These are phyloP conservation scores for Lentinula sp. DNA, from an alignment of 768 basidiomycete species.

Conservation along the genomic window DNA sequence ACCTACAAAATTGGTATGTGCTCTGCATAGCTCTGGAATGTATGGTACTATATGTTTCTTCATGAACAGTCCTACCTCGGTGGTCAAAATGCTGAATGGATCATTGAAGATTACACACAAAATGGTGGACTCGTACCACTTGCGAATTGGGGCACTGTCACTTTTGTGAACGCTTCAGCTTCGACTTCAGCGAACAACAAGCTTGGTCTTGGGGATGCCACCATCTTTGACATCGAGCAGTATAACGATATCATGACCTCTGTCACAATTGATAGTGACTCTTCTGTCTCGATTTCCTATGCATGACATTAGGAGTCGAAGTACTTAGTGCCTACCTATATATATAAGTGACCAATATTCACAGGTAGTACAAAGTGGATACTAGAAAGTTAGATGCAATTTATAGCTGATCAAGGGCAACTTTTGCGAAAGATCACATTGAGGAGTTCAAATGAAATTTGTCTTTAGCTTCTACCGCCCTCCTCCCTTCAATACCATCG, in stretches of 20 bases:
- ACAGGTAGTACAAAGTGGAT: no score
- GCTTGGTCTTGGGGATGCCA: slow-evolving; percentile 6
- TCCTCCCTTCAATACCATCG: no score
- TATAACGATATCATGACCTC: background rate
- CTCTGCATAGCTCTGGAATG: slow-evolving; percentile 1
- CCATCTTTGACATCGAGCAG: slow-evolving; percentile 1
- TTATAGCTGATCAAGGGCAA: no score
- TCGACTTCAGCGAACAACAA: background rate
- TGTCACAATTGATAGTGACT: background rate
- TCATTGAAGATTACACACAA: background rate
- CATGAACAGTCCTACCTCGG: slow-evolving; percentile 22
- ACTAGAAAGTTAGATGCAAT: no score
- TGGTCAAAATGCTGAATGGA: slow-evolving; percentile 18
- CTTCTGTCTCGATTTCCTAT: background rate
- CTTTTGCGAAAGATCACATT: no score
- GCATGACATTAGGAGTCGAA: background rate
- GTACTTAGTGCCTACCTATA: no score
- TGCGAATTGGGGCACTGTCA: slow-evolving; percentile 24
- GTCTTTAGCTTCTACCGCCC: no score
- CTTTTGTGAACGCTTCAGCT: slow-evolving; percentile 20
- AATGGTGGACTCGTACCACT: slow-evolving; percentile 19
- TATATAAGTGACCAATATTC: no score
- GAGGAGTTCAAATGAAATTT: no score
- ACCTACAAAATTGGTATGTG: background rate
- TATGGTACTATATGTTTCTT: background rate